Conservation (phyloP, 768 basidiomycete species). For the Pholiota microspora region DNA sequence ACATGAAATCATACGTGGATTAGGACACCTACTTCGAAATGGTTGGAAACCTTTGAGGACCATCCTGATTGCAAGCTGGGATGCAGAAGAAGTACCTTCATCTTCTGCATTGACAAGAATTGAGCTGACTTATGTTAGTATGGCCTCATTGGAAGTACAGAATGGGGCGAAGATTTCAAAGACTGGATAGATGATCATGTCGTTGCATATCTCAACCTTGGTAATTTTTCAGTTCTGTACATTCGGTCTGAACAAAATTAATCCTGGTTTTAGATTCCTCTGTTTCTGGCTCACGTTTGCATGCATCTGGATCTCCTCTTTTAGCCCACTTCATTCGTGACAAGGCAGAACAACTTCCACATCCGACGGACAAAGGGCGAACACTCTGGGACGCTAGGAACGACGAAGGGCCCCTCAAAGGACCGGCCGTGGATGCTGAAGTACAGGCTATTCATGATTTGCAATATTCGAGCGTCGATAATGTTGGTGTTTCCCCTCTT, state of each 20-base stretch:
- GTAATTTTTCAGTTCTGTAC: slow-evolving; percentile 23
- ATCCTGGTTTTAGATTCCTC: slow-evolving; percentile 29
- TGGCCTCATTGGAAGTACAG: slow-evolving; percentile 81
- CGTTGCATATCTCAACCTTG: slow-evolving; percentile 86
- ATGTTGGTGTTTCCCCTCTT: slow-evolving; percentile 48
- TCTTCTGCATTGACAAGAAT: not conserved
- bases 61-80: slow-evolving; percentile 72
- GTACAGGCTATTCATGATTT: slow-evolving; percentile 36
- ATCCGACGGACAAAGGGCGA: slow-evolving; percentile 61
- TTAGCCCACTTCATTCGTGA: slow-evolving; percentile 72
- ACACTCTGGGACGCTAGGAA: slow-evolving; percentile 78
- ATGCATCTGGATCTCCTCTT: slow-evolving; percentile 68
- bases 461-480: slow-evolving; percentile 31
- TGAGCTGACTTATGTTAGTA: slow-evolving; percentile 26
- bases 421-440: slow-evolving; percentile 9
- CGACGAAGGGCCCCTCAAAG: slow-evolving; percentile 54
- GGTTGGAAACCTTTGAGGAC: slow-evolving; percentile 80
- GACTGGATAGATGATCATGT: slow-evolving; percentile 78
- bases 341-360: slow-evolving; percentile 69
- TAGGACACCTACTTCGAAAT: slow-evolving; percentile 59
- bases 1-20: slow-evolving; percentile 68
- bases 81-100: slow-evolving; percentile 63
- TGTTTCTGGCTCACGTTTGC: slow-evolving; percentile 59
- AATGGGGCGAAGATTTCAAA: slow-evolving; percentile 91
- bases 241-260: not conserved